A percentile compares a stretch with the other conserved stretches of the same genome.
Evolutionary conservation across 1,139 yeast species (phyloP).

Genomic region (Pichia sp.): DNA sequence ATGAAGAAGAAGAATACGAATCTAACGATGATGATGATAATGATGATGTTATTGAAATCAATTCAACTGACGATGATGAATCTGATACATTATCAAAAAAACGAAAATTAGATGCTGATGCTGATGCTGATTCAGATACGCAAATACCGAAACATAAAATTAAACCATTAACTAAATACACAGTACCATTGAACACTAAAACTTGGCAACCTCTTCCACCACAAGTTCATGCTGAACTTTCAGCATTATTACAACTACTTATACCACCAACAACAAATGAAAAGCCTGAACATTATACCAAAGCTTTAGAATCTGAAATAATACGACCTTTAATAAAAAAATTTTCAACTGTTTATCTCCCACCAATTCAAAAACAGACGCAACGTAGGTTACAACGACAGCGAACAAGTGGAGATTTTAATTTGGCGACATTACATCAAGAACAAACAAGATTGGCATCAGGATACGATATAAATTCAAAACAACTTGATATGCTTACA

Average conservation of each 20-base stretch:
- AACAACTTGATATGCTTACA: conserved; percentile 23
- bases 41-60: conserved; percentile 3
- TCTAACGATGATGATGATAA: neutral
- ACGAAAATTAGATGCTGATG: neutral
- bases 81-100: neutral
- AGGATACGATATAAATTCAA: conserved; percentile 24
- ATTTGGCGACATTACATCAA: conserved; percentile 15
- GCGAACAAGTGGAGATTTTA: conserved; percentile 15
- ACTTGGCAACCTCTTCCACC: conserved; percentile 24
- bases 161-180: conserved; percentile 10
- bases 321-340: conserved; percentile 20
- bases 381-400: neutral
- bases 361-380: conserved; percentile 20
- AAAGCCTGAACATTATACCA: neutral
- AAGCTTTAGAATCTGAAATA: conserved; percentile 15
- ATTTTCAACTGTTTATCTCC: conserved; percentile 22
- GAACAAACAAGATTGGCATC: conserved; percentile 21
- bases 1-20: neutral
- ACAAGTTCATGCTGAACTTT: conserved; percentile 14
- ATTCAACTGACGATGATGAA: neutral
- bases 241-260: conserved; percentile 11
- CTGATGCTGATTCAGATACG: neutral
- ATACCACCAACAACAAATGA: conserved; percentile 9
- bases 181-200: conserved; percentile 17
- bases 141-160: neutral